Evolutionary conservation across 192 early-diverging fungal species (phyloP).

Genomic region (Linnemannia schmuckeri): DNA sequence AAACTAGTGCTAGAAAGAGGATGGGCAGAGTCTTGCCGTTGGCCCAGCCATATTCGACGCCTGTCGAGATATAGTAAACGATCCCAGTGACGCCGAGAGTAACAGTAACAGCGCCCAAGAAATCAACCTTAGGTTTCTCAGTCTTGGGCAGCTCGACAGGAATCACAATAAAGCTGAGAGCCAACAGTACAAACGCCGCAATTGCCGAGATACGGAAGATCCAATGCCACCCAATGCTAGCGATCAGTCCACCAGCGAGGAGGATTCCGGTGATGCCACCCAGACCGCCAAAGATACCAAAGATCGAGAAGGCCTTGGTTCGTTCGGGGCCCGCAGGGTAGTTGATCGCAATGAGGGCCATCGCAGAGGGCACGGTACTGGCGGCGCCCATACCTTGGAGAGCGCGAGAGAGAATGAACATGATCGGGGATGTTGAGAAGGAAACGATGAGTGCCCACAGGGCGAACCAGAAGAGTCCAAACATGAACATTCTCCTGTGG

Average conservation of each 20-base stretch:
- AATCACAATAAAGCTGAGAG: slow-evolving; percentile 26
- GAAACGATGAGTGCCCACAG: slow-evolving; percentile 36
- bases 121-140: slow-evolving; percentile 41
- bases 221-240: slow-evolving; percentile 54
- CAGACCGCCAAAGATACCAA: slow-evolving; percentile 40
- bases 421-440: slow-evolving; percentile 35
- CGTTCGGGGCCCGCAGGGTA: slow-evolving; percentile 35
- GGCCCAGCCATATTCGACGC: slow-evolving; percentile 48
- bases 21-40: slow-evolving; percentile 37
- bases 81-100: slow-evolving; percentile 33
- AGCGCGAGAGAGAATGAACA: slow-evolving; percentile 47
- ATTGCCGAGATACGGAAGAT: slow-evolving; percentile 54
- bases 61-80: slow-evolving; percentile 47
- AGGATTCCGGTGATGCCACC: slow-evolving; percentile 36
- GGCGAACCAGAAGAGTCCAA: slow-evolving; percentile 43
- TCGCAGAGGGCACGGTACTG: slow-evolving; percentile 48
- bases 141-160: slow-evolving; percentile 18
- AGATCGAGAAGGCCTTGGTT: slow-evolving; percentile 46
- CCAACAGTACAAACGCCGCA: slow-evolving; percentile 21
- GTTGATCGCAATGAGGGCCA: slow-evolving; percentile 41
- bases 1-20: slow-evolving; percentile 29
- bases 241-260: slow-evolving; percentile 42
- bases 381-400: slow-evolving; percentile 55
- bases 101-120: slow-evolving; percentile 21
- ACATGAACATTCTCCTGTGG: slow-evolving; percentile 45